These are phyloP conservation scores for Leccinum rimulosum DNA, from an alignment of 768 basidiomycete genomes.

Conservation along the genomic window DNA sequence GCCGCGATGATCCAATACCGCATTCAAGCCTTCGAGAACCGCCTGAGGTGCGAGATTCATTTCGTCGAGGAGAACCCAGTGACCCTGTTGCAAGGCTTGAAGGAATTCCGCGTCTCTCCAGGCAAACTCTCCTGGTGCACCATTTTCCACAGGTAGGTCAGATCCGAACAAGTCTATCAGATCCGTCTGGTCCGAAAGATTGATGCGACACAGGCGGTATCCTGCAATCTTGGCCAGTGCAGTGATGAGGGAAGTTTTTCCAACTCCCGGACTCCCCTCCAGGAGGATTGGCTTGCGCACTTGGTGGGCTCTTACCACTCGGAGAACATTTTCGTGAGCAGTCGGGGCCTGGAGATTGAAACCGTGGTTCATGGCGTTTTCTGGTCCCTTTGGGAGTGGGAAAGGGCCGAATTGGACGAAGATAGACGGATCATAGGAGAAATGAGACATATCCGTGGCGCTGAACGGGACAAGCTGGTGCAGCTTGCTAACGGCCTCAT, in stretches of 20 bases:
- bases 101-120: conserved; percentile 99
- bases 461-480: conserved; percentile 52
- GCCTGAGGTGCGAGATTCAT: conserved; percentile 99
- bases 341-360: conserved; percentile 92
- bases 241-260: conserved; percentile 90
- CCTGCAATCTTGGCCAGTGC: conserved; percentile 83
- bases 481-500: conserved; percentile 54
- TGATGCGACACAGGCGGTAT: conserved; percentile 84
- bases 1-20: conserved; percentile 93
- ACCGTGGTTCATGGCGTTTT: conserved; percentile 30
- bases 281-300: conserved; percentile 87
- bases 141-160: conserved; percentile 92
- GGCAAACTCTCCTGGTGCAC: conserved; percentile 85
- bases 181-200: conserved; percentile 97
- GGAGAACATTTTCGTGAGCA: conserved; percentile 81
- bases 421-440: conserved; percentile 33
- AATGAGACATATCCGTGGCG: conserved; percentile 21
- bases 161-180: conserved; percentile 94
- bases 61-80: conserved; percentile 97
- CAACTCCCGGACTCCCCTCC: conserved; percentile 97
- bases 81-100: conserved; percentile 87
- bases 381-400: conserved; percentile 59
- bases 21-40: conserved; percentile 94
- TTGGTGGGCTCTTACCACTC: conserved; percentile 88
- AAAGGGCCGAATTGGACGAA: conserved; percentile 72